These are phyloP conservation scores for Rhizopogon roseolus DNA, from an alignment of 768 basidiomycete species.

Conservation along the genomic window DNA sequence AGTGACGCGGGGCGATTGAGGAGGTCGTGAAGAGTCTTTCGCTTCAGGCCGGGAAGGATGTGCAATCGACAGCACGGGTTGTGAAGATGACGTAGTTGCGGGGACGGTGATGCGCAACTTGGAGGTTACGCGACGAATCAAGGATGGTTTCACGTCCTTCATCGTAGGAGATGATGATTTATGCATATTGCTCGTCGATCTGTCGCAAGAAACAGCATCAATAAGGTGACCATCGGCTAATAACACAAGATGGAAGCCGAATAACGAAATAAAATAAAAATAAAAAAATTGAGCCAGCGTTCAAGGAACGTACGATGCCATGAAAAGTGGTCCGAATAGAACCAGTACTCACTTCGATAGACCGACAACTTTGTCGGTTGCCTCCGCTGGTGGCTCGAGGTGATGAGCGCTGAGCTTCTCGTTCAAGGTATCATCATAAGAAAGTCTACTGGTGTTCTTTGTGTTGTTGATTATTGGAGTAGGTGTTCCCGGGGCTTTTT, in stretches of 20 bases:
- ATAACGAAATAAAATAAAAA: background rate
- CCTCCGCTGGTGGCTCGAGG: slow-evolving; percentile 1
- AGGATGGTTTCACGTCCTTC: slow-evolving; percentile 7
- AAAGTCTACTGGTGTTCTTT: background rate
- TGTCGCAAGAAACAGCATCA: background rate
- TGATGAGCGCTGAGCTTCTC: background rate
- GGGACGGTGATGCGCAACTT: slow-evolving; percentile 21
- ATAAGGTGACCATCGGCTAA: background rate
- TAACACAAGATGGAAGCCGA: background rate
- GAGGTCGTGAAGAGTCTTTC: background rate
- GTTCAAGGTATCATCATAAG: background rate
- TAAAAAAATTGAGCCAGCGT: background rate
- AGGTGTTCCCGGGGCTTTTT: background rate
- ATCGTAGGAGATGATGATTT: background rate
- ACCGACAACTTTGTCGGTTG: background rate
- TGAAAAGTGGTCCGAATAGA: background rate
- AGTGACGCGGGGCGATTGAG: slow-evolving; percentile 2
- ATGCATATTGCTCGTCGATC: background rate
- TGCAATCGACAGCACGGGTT: slow-evolving; percentile 6
- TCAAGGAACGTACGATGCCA: background rate
- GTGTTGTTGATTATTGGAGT: background rate
- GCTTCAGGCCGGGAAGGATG: slow-evolving; percentile 6
- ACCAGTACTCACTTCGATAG: slow-evolving; percentile 11
- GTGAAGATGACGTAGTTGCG: background rate
- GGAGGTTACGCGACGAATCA: slow-evolving; percentile 27